Evolutionary conservation across 805 yeast genomes (phyloP).

Genomic region (Jamesozyma jinghongensis): DNA sequence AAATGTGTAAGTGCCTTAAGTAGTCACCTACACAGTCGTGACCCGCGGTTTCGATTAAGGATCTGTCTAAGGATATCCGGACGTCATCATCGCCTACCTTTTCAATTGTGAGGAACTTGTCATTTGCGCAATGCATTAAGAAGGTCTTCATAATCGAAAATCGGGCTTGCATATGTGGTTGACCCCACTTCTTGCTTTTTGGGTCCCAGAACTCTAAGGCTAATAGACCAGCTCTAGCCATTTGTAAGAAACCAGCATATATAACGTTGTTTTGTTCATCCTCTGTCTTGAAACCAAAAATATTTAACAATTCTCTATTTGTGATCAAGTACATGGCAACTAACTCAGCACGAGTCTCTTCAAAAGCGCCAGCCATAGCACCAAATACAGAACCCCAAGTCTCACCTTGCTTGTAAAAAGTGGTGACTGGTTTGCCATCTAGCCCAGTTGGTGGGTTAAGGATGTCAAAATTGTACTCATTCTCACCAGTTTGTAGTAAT

Average conservation of each 20-base stretch:
- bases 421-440: slow-evolving; percentile 50
- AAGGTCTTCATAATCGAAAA: slow-evolving; percentile 74
- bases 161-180: slow-evolving; percentile 91
- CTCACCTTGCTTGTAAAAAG: slow-evolving; percentile 71
- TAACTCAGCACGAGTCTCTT: slow-evolving; percentile 88
- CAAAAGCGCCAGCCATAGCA: slow-evolving; percentile 74
- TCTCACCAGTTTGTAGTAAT: slow-evolving; percentile 49
- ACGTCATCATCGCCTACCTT: slow-evolving; percentile 47
- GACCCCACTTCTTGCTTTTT: slow-evolving; percentile 75
- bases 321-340: slow-evolving; percentile 77
- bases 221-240: slow-evolving; percentile 82
- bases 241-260: slow-evolving; percentile 60
- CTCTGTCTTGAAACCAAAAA: slow-evolving; percentile 56
- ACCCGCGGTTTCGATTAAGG: slow-evolving; percentile 59
- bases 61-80: slow-evolving; percentile 46
- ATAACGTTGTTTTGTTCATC: slow-evolving; percentile 56
- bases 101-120: slow-evolving; percentile 46
- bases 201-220: slow-evolving; percentile 89
- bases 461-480: slow-evolving; percentile 63
- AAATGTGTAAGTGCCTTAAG: slow-evolving; percentile 63
- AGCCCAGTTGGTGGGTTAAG: slow-evolving; percentile 52
- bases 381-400: slow-evolving; percentile 90
- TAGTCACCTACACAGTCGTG: slow-evolving; percentile 66
- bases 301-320: slow-evolving; percentile 54
- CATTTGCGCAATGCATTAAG: slow-evolving; percentile 45